These are phyloP conservation scores for Ogataea neopini DNA, from an alignment of 805 yeast species.

Conservation along the genomic window DNA sequence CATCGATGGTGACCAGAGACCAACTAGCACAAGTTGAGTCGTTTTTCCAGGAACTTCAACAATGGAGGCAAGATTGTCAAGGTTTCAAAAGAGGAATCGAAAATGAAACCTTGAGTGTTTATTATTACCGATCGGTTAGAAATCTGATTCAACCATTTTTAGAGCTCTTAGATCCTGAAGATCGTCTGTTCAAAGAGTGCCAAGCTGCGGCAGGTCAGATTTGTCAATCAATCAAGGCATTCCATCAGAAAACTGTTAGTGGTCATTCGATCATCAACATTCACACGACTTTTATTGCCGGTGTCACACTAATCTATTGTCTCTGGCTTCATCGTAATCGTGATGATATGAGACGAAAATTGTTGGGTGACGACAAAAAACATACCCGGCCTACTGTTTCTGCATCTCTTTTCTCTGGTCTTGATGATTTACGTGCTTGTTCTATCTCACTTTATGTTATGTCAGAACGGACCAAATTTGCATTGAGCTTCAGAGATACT, in stretches of 20 bases:
- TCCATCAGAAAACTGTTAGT: constrained; percentile 59
- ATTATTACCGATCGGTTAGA: constrained; percentile 61
- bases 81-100: constrained; percentile 51
- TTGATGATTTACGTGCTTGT: constrained; percentile 67
- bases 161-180: constrained; percentile 61
- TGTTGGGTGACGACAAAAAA: constrained; percentile 56
- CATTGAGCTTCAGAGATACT: constrained; percentile 61
- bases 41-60: constrained; percentile 54
- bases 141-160: constrained; percentile 63
- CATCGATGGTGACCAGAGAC: constrained; percentile 31
- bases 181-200: constrained; percentile 60
- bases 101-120: constrained; percentile 57
- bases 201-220: constrained; percentile 74
- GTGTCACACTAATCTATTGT: constrained; percentile 65
- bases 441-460: constrained; percentile 63
- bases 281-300: constrained; percentile 68
- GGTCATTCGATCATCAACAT: constrained; percentile 69
- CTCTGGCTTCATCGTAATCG: constrained; percentile 64
- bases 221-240: constrained; percentile 62
- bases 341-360: constrained; percentile 56
- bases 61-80: constrained; percentile 57
- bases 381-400: constrained; percentile 62
- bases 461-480: constrained; percentile 66
- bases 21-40: constrained; percentile 53
- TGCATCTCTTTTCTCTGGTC: constrained; percentile 51